A percentile compares a stretch with the other conserved stretches of the same genome.
phyloP scores from a whole-genome alignment of 306 rosid genomes.

The Medicago ruthenica region DNA sequence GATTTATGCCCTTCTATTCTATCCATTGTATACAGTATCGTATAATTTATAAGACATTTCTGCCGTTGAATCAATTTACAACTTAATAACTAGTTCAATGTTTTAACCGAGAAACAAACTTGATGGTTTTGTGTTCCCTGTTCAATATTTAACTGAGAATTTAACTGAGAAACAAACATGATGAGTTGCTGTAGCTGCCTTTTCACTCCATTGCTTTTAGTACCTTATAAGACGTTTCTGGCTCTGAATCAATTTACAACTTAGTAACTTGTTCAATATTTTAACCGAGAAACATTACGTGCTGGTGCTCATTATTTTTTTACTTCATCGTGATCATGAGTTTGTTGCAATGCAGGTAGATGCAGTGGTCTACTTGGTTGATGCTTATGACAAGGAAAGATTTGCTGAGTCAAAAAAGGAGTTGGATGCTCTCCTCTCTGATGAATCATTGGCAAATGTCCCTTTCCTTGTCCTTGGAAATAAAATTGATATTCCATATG shows the following conservation, averaged over 20 bases:
- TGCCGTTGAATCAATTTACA: not conserved
- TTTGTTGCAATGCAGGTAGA: conserved; percentile 61
- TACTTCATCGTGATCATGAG: conserved; percentile 1
- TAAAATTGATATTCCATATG: conserved; percentile 83
- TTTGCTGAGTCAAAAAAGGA: conserved; percentile 82
- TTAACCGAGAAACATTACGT: not conserved
- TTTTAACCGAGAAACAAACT: not conserved
- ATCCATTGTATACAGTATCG: conserved; percentile 3
- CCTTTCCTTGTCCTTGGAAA: conserved; percentile 88
- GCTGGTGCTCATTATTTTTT: not conserved
- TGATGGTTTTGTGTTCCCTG: not conserved
- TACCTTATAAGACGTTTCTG: conserved; percentile 19
- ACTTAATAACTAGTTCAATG: not conserved
- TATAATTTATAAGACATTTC: not conserved
- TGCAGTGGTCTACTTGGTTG: conserved; percentile 85
- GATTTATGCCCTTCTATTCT: conserved; percentile 41
- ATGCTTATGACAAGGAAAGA: conserved; percentile 83
- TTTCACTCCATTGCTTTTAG: conserved; percentile 52
- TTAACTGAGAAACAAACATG: too few relatives aligned
- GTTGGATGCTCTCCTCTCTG: conserved; percentile 84
- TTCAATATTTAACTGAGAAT: too few relatives aligned
- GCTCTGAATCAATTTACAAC: not conserved
- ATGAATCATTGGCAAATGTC: conserved; percentile 72
- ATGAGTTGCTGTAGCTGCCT: conserved; percentile 51
- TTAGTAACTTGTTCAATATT: conserved; percentile 4